These are phyloP conservation scores for Hyparrhenia diplandra DNA, from an alignment of 176 grass and related monocot species.

Conservation along the genomic window DNA sequence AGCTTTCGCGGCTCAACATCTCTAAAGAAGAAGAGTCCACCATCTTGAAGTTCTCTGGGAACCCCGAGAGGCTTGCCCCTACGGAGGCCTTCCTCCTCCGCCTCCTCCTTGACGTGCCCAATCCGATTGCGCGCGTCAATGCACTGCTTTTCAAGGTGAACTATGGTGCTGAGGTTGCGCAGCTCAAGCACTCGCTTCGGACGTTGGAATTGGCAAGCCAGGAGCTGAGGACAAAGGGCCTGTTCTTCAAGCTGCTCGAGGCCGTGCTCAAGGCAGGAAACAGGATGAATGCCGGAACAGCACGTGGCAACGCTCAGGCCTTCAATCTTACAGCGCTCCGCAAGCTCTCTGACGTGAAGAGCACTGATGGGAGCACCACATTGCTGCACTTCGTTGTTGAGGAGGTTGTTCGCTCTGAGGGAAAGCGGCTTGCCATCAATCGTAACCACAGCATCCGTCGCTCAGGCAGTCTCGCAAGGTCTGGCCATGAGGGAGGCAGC, in stretches of 20 bases:
- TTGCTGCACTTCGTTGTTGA: slow-evolving; percentile 92
- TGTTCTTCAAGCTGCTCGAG: slow-evolving; percentile 95
- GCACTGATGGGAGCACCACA: slow-evolving; percentile 71
- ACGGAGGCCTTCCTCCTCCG: slow-evolving; percentile 69
- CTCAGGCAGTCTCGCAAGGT: slow-evolving; percentile 48
- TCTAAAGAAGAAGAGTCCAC: slow-evolving; percentile 68
- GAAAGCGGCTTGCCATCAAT: slow-evolving; percentile 72
- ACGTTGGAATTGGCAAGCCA: slow-evolving; percentile 69
- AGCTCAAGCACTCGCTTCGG: slow-evolving; percentile 59
- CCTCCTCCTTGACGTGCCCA: slow-evolving; percentile 61
- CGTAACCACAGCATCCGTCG: slow-evolving; percentile 66
- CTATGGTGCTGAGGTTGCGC: slow-evolving; percentile 59
- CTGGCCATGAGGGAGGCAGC: slow-evolving; percentile 27
- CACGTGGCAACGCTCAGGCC: slow-evolving; percentile 84
- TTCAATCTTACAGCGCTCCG: slow-evolving; percentile 81
- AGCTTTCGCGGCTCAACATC: slow-evolving; percentile 55
- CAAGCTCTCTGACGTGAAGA: slow-evolving; percentile 94
- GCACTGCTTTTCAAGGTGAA: slow-evolving; percentile 73
- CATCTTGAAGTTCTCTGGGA: slow-evolving; percentile 64
- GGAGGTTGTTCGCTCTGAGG: slow-evolving; percentile 79
- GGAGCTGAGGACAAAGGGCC: slow-evolving; percentile 68
- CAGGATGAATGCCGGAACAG: slow-evolving; percentile 91
- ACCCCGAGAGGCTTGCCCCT: slow-evolving; percentile 59
- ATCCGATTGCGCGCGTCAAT: slow-evolving; percentile 60
- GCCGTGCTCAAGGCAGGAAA: slow-evolving; percentile 97